phyloP scores from a whole-genome alignment of 1,284 basidiomycete species.

The Trametes sp. region DNA sequence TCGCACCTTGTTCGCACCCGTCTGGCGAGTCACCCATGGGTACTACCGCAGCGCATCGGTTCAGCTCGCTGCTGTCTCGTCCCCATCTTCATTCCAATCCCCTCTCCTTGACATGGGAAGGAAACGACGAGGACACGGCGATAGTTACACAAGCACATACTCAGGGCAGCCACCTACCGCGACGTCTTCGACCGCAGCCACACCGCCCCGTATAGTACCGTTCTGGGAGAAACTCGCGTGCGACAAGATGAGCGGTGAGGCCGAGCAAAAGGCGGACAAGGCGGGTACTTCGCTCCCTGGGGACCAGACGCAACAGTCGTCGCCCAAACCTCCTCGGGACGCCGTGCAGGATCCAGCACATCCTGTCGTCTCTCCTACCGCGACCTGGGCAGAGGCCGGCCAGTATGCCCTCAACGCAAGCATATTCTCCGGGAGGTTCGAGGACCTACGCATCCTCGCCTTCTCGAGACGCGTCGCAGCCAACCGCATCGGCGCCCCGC shows the following conservation, averaged over 20 bases:
- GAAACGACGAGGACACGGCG: too few species aligned
- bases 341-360: not conserved
- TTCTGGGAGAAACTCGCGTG: not conserved
- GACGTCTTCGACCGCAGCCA: too few species aligned
- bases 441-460: constrained; percentile 14
- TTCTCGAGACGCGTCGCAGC: not conserved
- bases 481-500: not conserved
- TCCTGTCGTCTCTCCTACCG: not conserved
- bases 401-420: constrained; percentile 22
- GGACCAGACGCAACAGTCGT: not conserved
- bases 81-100: too few species aligned
- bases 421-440: constrained; percentile 18
- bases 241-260: not conserved
- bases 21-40: too few species aligned
- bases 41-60: not conserved
- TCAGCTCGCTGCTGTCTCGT: not conserved
- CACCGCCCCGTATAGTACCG: not conserved
- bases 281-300: not conserved
- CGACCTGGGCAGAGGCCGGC: constrained; percentile 11
- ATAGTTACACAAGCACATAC: too few species aligned
- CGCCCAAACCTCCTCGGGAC: not conserved
- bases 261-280: not conserved
- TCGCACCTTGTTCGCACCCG: not conserved
- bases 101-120: too few species aligned
- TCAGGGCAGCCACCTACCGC: too few species aligned